These are phyloP conservation scores for Mucor velutinosus DNA, from an alignment of 371 early-diverging fungal genomes.

Conservation along the genomic window DNA sequence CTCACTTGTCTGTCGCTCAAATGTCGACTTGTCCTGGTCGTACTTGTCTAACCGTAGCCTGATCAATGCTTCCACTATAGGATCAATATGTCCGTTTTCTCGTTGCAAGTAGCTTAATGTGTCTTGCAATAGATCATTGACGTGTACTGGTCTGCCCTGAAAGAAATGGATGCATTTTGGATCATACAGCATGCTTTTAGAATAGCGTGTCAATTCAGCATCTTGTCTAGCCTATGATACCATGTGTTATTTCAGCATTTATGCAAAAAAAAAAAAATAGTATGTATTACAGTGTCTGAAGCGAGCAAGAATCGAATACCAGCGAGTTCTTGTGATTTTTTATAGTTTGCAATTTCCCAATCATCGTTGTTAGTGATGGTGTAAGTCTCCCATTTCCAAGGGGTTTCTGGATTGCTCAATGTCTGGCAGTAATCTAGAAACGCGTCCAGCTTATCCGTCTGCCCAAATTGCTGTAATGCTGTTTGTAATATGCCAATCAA, in stretches of 20 bases:
- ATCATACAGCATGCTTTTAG: constrained; percentile 6
- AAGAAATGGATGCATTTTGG: constrained; percentile 12
- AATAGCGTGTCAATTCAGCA: constrained; percentile 9
- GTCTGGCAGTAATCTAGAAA: constrained; percentile 35
- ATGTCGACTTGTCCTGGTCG: constrained; percentile 6
- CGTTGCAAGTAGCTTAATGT: constrained; percentile 18
- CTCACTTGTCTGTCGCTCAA: constrained; percentile 7
- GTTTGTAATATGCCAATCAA: constrained; percentile 23
- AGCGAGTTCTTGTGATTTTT: constrained; percentile 15
- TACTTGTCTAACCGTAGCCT: constrained; percentile 23
- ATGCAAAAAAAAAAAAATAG: not conserved
- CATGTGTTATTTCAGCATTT: not conserved
- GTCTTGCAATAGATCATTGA: constrained; percentile 18
- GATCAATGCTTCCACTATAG: constrained; percentile 12
- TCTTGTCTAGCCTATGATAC: constrained; percentile 15
- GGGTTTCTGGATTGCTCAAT: not conserved
- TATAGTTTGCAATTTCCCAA: constrained; percentile 26
- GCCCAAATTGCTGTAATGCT: constrained; percentile 36
- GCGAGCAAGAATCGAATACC: constrained; percentile 25
- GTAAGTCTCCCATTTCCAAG: constrained; percentile 18
- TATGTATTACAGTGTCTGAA: constrained; percentile 21
- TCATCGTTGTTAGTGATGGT: constrained; percentile 12
- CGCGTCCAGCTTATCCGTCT: constrained; percentile 35
- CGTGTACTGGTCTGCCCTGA: constrained; percentile 7
- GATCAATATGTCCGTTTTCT: not conserved